Base-by-base conservation (phyloP, 805 yeast genomes). In the Scheffersomyces spartinae region DNA sequence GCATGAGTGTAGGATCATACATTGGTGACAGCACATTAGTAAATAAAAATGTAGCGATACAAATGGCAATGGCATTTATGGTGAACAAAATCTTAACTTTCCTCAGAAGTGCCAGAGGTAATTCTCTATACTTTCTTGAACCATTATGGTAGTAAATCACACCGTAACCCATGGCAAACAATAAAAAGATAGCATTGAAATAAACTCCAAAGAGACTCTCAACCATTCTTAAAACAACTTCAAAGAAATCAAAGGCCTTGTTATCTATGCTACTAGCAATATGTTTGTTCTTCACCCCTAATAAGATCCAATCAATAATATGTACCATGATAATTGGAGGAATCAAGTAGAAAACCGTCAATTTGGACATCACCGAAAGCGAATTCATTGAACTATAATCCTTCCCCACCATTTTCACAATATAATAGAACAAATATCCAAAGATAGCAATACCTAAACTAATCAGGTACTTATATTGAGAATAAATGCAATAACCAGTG, bases 111-210 rank as follows among this genome's bases (percentile, higher is more conserved):
- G 23, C 23, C 1, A 26, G 24, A 2, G 56, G 55, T 6, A 52
- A 22, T 22, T 35, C 34, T 18, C 55, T 31, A 27, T 34, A 49
- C 16, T 45, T 38, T 20, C 30, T 33, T 9, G 52, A 36, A 2
- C 40, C 42, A 18, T 30, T 32, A 19, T 42, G 46, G 29, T 41
- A 45, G 30, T 47, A 52, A 13, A 50, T 30, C 4, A 51, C 54
- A 3, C 60, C 60, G 25, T 47, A 51, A 1, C 60, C 60, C 58
- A 52, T 51, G 17, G 52, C 32, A 25, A 53, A 48, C 17, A 49
- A 23, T 18, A 51, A 39, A 9, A 40, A 21, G 23, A 40, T 27
- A 23, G 30, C 42, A 7, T 32, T 25, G n/a, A 29, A 8, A 5
- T 29, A 20, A 8, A 28, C 14, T 3, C 6, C 14, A 21, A 31